These are phyloP conservation scores for Batrachochytrium dendrobatidis DNA, from an alignment of 371 early-diverging fungal genomes.

Conservation along the genomic window DNA sequence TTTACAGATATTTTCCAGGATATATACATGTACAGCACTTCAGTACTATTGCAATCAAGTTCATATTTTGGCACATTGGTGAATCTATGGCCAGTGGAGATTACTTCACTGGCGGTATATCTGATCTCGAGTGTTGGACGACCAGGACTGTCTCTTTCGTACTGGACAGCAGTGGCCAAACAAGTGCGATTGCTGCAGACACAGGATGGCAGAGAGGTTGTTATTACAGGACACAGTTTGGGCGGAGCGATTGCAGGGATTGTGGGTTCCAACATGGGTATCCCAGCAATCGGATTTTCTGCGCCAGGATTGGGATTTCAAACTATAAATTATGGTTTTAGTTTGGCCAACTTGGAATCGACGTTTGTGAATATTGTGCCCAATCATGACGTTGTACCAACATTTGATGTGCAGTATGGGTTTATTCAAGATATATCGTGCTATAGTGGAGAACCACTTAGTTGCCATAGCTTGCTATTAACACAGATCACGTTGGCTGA, in stretches of 20 bases:
- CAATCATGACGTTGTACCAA: conserved; percentile 4
- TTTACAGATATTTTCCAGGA: conserved; percentile 8
- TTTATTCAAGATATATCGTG: conserved; percentile 7
- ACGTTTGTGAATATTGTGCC: conserved; percentile 10
- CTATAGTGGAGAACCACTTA: conserved; percentile 4
- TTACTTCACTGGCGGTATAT: conserved; percentile 1
- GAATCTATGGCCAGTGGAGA: conserved; percentile 9
- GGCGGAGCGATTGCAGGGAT: conserved; percentile 12
- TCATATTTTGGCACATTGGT: conserved; percentile 10
- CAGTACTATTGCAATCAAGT: conserved; percentile 2
- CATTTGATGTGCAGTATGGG: conserved; percentile 7
- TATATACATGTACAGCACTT: conserved; percentile 6
- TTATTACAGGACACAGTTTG: conserved; percentile 7
- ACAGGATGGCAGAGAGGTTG: background rate
- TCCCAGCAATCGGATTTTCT: conserved; percentile 5
- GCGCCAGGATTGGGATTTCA: conserved; percentile 12
- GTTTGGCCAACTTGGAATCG: no score
- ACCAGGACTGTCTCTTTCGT: background rate
- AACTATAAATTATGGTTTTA: conserved; percentile 6
- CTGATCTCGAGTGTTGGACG: background rate
- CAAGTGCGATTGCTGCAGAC: background rate
- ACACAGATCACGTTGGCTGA: conserved; percentile 1
- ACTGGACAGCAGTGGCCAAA: background rate
- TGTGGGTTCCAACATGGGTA: conserved; percentile 5
- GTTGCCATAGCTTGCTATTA: background rate